These are phyloP conservation scores for Yarrowia deformans DNA, from an alignment of 805 yeast genomes.

Conservation along the genomic window DNA sequence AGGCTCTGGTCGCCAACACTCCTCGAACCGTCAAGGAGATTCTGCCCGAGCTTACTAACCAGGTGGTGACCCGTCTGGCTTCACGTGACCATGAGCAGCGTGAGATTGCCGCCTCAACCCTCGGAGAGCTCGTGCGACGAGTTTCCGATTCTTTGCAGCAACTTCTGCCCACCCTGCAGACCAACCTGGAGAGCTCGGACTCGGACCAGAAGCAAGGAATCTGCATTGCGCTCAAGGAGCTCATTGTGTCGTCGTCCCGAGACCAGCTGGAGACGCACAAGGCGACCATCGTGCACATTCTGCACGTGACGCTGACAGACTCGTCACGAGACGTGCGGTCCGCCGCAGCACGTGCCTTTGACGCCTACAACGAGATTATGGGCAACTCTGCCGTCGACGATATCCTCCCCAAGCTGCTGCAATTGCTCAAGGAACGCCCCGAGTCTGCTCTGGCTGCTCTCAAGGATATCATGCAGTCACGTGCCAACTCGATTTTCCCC, in stretches of 20 bases:
- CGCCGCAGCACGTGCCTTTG: constrained; percentile 92
- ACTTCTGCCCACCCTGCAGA: constrained; percentile 82
- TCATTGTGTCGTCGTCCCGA: constrained; percentile 71
- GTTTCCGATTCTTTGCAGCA: constrained; percentile 85
- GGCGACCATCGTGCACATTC: constrained; percentile 71
- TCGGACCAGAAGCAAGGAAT: constrained; percentile 95
- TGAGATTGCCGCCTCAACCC: constrained; percentile 87
- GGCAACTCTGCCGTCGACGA: constrained; percentile 90
- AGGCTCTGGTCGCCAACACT: constrained; percentile 92
- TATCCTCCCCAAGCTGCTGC: constrained; percentile 81
- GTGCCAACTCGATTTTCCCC: constrained; percentile 92
- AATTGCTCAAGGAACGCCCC: constrained; percentile 64
- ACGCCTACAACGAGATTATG: constrained; percentile 77
- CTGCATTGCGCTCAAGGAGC: constrained; percentile 89
- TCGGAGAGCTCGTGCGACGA: constrained; percentile 93
- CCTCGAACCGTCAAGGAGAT: constrained; percentile 94
- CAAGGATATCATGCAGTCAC: constrained; percentile 89
- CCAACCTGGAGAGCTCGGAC: constrained; percentile 61
- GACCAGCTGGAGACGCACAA: constrained; percentile 71
- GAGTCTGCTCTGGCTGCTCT: constrained; percentile 84
- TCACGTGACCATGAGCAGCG: constrained; percentile 80
- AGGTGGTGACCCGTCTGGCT: constrained; percentile 83
- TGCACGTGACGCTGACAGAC: constrained; percentile 82
- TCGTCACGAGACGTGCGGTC: constrained; percentile 75
- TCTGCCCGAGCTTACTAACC: constrained; percentile 77